Conservation (phyloP, 2,329 filamentous ascomycete species). For the Graphilbum ipis-grandicollis region DNA sequence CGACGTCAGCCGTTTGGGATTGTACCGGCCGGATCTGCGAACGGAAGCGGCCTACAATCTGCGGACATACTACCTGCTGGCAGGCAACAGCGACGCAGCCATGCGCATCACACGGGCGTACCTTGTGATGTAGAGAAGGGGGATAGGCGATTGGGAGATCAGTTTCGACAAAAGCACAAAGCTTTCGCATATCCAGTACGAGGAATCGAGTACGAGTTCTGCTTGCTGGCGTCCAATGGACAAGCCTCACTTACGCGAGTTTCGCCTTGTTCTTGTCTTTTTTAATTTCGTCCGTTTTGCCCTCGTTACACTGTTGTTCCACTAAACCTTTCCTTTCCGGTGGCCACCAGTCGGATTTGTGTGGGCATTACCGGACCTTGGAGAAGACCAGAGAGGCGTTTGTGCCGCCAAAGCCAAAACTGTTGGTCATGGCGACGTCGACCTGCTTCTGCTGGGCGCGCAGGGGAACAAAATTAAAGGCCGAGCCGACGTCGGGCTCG, state of each 20-base stretch:
- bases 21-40: conserved; percentile 29
- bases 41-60: conserved; percentile 60
- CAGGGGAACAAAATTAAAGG: conserved; percentile 74
- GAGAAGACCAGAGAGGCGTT: conserved; percentile 80
- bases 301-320: no score
- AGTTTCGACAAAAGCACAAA: no score
- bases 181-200: no score
- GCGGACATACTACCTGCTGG: conserved; percentile 46
- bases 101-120: conserved; percentile 42
- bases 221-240: no score
- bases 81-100: conserved; percentile 45
- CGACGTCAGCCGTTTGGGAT: conserved; percentile 8
- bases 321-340: no score
- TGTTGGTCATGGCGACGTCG: conserved; percentile 71
- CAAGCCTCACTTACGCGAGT: no score
- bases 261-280: no score
- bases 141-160: no score
- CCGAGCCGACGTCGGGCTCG: conserved; percentile 45
- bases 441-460: conserved; percentile 53
- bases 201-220: no score
- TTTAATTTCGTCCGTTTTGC: no score
- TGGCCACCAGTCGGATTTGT: no score
- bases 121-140: conserved; percentile 30
- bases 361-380: no score
- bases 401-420: conserved; percentile 94